Base-by-base conservation (phyloP, 768 basidiomycete species). In the Pisolithus marmoratus region DNA sequence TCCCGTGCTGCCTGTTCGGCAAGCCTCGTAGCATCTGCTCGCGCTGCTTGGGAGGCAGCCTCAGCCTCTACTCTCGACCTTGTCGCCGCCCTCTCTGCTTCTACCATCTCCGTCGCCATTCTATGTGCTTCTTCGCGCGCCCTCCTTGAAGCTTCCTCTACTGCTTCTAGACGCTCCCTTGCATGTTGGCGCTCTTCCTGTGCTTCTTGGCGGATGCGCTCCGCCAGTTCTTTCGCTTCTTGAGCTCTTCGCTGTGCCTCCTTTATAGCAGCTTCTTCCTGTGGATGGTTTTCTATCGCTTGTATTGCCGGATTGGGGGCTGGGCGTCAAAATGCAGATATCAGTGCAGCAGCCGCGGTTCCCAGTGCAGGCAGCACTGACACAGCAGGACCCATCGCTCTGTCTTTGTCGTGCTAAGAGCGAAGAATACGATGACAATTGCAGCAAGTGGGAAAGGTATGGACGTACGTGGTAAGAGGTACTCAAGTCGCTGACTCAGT, bases 51-150 rank as follows among this genome's bases (percentile, higher is more conserved):
- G 8, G n/a, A n/a, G 7, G 40, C 40, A 19, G 40, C 40, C 40
- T 41, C 40, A 19, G 40, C 40, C 40, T 41, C 40, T 5, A 37
- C 53, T 27, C 15, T 40, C 2, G 60, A 53, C 3, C 38, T 44
- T 24, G 9, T 46, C 6, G 38, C 62, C 1, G 45, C n/a, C 4
- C 43, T 7, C 23, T 57, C 54, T 0, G 58, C 62, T 1, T 34
- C 24, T 19, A 8, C 22, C 38, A 41, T 19, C 19, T 41, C 40
- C 40, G 22, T 41, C 22, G 8, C 20, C 40, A 41, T 41, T 22
- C 22, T 19, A 8, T 41, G 40, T 6, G 22, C 40, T 22, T 41
- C 19, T 19, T 41, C 40, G 19, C 40, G 40, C 8, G 40, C 40
- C 7, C n/a, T 41, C 19, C 19, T 22, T 19, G 22, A 41, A 15